These are phyloP conservation scores for Dictyostelium firmibasis DNA, from an alignment of 78 protist species.

Conservation along the genomic window DNA sequence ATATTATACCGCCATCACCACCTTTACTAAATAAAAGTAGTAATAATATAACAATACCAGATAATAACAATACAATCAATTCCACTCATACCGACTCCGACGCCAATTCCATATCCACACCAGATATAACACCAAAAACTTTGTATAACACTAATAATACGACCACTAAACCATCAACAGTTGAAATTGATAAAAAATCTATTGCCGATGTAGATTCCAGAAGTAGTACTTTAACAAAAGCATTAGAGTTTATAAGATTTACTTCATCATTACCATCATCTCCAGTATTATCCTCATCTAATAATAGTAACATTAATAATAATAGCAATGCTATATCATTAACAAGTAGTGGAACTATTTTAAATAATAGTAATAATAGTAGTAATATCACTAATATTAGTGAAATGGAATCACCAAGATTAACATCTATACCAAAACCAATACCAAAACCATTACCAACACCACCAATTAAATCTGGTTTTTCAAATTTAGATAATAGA, in stretches of 20 bases:
- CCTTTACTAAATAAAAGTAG: neutral
- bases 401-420: neutral
- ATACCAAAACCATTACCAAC: neutral
- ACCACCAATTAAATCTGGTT: neutral
- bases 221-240: neutral
- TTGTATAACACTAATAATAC: neutral
- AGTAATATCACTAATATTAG: neutral
- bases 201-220: neutral
- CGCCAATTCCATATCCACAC: neutral
- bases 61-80: neutral
- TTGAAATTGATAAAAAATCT: neutral
- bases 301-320: neutral
- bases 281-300: neutral
- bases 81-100: neutral
- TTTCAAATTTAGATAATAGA: neutral
- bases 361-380: neutral
- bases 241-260: neutral
- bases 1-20: constrained; percentile 19
- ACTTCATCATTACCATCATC: neutral
- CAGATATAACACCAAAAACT: neutral
- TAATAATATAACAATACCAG: neutral
- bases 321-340: neutral
- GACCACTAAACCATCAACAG: neutral
- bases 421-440: neutral
- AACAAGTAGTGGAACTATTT: neutral